A percentile compares a stretch with the other conserved stretches of the same genome.
phyloP scores from a whole-genome alignment of 192 early-diverging fungal species.

The Mortierella alpina region DNA sequence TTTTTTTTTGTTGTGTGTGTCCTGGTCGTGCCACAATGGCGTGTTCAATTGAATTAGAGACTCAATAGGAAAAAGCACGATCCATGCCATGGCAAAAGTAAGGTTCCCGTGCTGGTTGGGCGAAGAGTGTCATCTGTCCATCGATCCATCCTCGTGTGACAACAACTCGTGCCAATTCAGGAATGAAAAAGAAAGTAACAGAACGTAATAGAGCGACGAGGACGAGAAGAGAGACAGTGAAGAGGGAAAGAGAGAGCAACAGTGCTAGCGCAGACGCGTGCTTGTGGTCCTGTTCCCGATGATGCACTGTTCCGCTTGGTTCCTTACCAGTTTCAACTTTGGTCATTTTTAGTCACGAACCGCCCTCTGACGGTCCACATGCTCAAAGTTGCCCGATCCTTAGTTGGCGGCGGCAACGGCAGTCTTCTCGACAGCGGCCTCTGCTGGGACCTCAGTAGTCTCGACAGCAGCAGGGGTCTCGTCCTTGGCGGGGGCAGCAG shows the following conservation, averaged over 20 bases:
- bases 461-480: slow-evolving; percentile 9
- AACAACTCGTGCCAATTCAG: slow-evolving; percentile 11
- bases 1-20: too few species aligned
- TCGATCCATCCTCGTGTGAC: slow-evolving; percentile 32
- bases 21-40: too few species aligned
- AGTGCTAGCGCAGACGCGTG: not conserved
- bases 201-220: not conserved
- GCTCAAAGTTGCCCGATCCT: not conserved
- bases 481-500: slow-evolving; percentile 16
- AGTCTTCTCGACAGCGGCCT: slow-evolving; percentile 11
- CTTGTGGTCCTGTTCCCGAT: not conserved
- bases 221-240: not conserved
- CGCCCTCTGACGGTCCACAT: not conserved
- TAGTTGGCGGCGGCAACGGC: slow-evolving; percentile 10
- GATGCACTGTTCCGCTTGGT: too few species aligned
- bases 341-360: slow-evolving; percentile 8
- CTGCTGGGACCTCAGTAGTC: not conserved
- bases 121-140: slow-evolving; percentile 29
- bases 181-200: not conserved
- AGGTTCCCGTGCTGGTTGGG: slow-evolving; percentile 22
- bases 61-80: slow-evolving; percentile 27
- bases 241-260: not conserved
- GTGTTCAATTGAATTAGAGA: not conserved
- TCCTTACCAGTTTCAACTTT: slow-evolving; percentile 18
- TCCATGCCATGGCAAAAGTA: slow-evolving; percentile 36